phyloP scores from a whole-genome alignment of 2,329 filamentous ascomycete genomes.

The Neoascochyta sp. region DNA sequence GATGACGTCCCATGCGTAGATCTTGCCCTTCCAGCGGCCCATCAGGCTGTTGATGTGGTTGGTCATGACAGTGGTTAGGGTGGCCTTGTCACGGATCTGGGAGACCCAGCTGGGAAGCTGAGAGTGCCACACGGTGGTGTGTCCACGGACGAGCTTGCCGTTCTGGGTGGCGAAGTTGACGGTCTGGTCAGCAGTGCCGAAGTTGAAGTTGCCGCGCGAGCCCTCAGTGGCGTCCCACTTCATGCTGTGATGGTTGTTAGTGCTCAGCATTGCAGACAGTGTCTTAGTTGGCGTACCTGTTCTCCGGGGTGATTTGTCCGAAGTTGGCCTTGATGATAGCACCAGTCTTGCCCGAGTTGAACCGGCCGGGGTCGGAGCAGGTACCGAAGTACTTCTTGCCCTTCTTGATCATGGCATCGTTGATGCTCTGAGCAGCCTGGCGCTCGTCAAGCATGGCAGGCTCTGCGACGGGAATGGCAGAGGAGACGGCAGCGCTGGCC shows the following conservation, averaged over 20 bases:
- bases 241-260: constrained; percentile 49
- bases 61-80: constrained; percentile 56
- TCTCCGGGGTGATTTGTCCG: constrained; percentile 64
- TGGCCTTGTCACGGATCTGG: constrained; percentile 51
- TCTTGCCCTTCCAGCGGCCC: constrained; percentile 60
- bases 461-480: constrained; percentile 29
- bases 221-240: constrained; percentile 62
- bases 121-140: constrained; percentile 63
- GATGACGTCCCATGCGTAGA: constrained; percentile 61
- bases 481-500: constrained; percentile 19
- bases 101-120: constrained; percentile 56
- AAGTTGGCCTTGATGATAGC: constrained; percentile 61
- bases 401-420: constrained; percentile 56
- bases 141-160: constrained; percentile 59
- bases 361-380: constrained; percentile 53
- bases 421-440: constrained; percentile 48
- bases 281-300: constrained; percentile 45
- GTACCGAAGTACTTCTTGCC: constrained; percentile 66
- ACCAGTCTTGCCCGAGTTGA: constrained; percentile 51
- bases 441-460: constrained; percentile 29
- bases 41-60: constrained; percentile 60
- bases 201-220: constrained; percentile 45
- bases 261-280: constrained; percentile 3
- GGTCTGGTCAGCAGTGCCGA: constrained; percentile 55
- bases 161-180: constrained; percentile 57